Evolutionary conservation across 2,329 filamentous ascomycete species (phyloP).

Genomic region (Colletotrichum cuscutae): DNA sequence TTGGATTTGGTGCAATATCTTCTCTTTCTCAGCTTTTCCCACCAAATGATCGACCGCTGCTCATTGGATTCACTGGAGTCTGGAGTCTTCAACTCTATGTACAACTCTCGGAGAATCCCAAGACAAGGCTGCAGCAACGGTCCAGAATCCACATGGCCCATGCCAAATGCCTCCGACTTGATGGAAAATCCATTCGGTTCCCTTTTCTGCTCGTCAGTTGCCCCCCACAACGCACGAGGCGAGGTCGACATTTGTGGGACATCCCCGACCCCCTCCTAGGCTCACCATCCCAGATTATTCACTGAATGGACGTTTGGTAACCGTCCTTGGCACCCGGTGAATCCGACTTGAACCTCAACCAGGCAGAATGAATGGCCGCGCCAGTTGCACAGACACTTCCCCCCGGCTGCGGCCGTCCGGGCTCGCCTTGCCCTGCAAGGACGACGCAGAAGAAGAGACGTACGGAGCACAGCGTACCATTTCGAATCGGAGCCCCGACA

Average conservation of each 20-base stretch:
- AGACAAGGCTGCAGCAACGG: not conserved
- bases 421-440: slow-evolving; percentile 1
- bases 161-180: slow-evolving; percentile 5
- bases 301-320: not conserved
- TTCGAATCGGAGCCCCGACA: slow-evolving; percentile 18
- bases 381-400: slow-evolving; percentile 17
- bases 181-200: not conserved
- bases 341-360: not conserved
- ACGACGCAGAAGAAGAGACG: not conserved
- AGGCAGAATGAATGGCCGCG: not conserved
- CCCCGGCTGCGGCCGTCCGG: slow-evolving; percentile 7
- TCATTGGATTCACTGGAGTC: not conserved
- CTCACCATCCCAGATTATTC: not conserved
- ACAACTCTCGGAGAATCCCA: not conserved
- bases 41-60: not conserved
- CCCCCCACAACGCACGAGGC: slow-evolving; percentile 9
- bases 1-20: not conserved
- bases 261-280: not conserved
- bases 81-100: not conserved
- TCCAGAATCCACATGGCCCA: not conserved
- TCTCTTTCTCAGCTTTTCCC: not conserved
- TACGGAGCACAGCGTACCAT: not conserved
- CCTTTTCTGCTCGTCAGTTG: not conserved
- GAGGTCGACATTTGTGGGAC: slow-evolving; percentile 12
- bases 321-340: slow-evolving; percentile 23